Evolutionary conservation across 208 protist genomes (phyloP).

Genomic region (Leishmania turanica): DNA sequence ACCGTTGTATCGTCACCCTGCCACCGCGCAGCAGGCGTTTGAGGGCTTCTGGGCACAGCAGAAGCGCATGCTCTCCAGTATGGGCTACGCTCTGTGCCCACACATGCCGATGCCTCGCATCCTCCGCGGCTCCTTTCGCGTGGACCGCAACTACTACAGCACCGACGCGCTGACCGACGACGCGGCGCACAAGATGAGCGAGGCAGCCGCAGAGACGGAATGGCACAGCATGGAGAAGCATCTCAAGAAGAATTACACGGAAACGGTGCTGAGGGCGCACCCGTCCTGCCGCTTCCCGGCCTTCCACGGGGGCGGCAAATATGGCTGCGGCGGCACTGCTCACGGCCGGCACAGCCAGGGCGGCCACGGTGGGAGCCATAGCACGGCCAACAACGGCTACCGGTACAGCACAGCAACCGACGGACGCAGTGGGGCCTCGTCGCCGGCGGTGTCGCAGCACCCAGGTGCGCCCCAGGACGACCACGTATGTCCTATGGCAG

Average conservation of each 20-base stretch:
- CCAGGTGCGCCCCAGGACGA: neutral
- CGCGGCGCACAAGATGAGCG: slow-evolving; percentile 36
- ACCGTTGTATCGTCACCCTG: slow-evolving; percentile 50
- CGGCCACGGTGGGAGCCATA: neutral
- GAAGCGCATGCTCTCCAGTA: slow-evolving; percentile 40
- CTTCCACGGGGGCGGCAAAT: slow-evolving; percentile 4
- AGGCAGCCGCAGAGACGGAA: slow-evolving; percentile 49
- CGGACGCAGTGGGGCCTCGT: neutral
- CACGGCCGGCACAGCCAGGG: neutral
- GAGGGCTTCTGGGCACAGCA: slow-evolving; percentile 56
- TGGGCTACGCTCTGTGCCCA: slow-evolving; percentile 63
- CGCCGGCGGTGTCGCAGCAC: neutral
- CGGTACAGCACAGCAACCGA: neutral
- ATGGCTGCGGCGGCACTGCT: neutral
- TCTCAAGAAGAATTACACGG: slow-evolving; percentile 26
- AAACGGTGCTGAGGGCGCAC: slow-evolving; percentile 16
- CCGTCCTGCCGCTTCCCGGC: slow-evolving; percentile 23
- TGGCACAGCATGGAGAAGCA: slow-evolving; percentile 75
- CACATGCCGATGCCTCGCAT: slow-evolving; percentile 78
- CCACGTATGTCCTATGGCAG: neutral
- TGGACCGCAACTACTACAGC: slow-evolving; percentile 59
- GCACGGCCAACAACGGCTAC: neutral
- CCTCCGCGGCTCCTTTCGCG: slow-evolving; percentile 47
- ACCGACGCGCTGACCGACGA: slow-evolving; percentile 51
- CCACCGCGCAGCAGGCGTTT: slow-evolving; percentile 43